These are phyloP conservation scores for Mesembryanthemum crystallinum DNA, from an alignment of 148 eudicot genomes.

Conservation along the genomic window DNA sequence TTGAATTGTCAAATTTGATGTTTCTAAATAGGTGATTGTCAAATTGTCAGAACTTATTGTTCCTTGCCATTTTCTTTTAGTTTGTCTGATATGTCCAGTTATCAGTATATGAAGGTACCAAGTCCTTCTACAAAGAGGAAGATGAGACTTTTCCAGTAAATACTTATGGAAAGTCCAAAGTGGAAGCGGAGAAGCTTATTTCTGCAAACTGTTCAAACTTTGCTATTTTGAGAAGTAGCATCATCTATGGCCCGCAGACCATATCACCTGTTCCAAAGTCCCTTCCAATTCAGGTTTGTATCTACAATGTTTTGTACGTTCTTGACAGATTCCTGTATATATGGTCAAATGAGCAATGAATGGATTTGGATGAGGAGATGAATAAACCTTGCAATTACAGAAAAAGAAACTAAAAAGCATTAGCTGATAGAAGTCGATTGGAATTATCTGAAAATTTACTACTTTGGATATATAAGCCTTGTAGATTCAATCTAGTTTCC, in stretches of 20 bases:
- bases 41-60: not conserved
- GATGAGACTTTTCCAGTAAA: slow-evolving; percentile 78
- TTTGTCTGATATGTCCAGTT: slow-evolving; percentile 24
- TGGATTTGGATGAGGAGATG: not conserved
- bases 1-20: not conserved
- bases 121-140: slow-evolving; percentile 89
- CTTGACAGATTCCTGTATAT: not conserved
- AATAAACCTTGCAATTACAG: not conserved
- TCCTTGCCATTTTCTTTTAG: not conserved
- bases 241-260: slow-evolving; percentile 84
- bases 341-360: not conserved
- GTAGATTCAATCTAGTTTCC: not conserved
- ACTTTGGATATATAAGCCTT: not conserved
- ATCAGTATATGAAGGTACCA: slow-evolving; percentile 87
- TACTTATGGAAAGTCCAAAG: slow-evolving; percentile 78
- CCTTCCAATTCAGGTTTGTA: slow-evolving; percentile 85
- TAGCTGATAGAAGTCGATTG: not conserved
- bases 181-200: slow-evolving; percentile 75
- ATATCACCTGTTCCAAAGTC: slow-evolving; percentile 79
- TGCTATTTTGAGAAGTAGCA: slow-evolving; percentile 93
- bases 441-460: not conserved
- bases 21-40: slow-evolving; percentile 6
- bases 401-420: not conserved
- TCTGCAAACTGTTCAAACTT: slow-evolving; percentile 57
- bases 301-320: not conserved